Evolutionary conservation across 2,329 filamentous ascomycete genomes (phyloP), one percentile per base, ranked within the genome.

Genomic region (Alternaria atra): DNA sequence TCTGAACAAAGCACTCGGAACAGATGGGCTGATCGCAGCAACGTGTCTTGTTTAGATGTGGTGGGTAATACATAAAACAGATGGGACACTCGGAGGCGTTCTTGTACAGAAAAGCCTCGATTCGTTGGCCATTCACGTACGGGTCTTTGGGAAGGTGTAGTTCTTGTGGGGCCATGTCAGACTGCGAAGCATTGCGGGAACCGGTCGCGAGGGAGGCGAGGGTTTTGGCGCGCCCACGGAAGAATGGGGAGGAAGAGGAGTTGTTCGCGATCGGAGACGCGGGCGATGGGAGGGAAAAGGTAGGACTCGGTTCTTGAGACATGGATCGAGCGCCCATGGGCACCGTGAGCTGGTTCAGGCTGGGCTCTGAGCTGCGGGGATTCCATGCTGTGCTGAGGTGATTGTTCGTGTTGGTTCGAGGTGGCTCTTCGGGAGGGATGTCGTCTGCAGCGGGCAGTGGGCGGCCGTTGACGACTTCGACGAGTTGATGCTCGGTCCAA

Each of bases 1-100:
- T 99, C 78, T 99, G 95, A 4, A 99, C 95, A 73, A 99, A 99
- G 78, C 95, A 99, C 81, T 99, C 95, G 42, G 94, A 98, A 80
- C 95, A 99, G 64, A 99, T 98, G 6, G 91, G 86, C 77, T 99
- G 95, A 71, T 97, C 93, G 78, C 95, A 99, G 77, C 95, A 99
- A 67, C 95, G 86, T 0, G 95, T 99, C 67, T 90, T 91, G 80
- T 99, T 99, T 30, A 99, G 85, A 74, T 96, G 96, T 4, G 93
- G 93, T 0, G 95, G 95, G 69, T 98, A 99, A 70, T 93, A 96
- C 54, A 98, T 84, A 77, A 98, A 97, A 82, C 95, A 99, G 64
- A 99, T 97, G 5, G 95, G 94, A 72, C 95, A 99, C 76, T 99
- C 95, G 6, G 84, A 82, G 4, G 93, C 90, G 68, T 97, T 89